Evolutionary conservation across 2,329 filamentous ascomycete genomes (phyloP).

Genomic region (Cordyceps javanica): DNA sequence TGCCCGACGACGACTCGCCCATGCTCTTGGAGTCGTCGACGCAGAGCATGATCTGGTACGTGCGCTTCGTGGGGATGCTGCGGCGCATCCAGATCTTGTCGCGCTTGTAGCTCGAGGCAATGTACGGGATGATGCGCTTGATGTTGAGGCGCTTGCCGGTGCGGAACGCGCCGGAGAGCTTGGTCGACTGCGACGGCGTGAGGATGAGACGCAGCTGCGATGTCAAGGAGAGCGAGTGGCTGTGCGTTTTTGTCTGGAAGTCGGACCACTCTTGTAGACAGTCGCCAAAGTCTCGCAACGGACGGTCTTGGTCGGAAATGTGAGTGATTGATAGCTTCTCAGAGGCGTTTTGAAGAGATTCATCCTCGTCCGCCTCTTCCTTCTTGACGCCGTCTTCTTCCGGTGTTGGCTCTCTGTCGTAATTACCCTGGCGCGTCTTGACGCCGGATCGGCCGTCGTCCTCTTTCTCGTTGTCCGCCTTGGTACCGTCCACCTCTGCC

Average conservation of each 20-base stretch:
- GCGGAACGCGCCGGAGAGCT: constrained; percentile 92
- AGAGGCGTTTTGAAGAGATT: constrained; percentile 45
- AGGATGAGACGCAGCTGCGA: constrained; percentile 95
- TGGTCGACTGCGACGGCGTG: constrained; percentile 88
- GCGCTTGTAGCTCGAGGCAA: constrained; percentile 94
- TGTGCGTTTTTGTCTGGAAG: constrained; percentile 78
- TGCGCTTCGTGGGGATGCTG: constrained; percentile 82
- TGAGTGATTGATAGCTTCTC: constrained; percentile 69
- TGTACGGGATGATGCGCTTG: constrained; percentile 99
- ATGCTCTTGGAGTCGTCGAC: constrained; percentile 95
- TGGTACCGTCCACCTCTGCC: constrained; percentile 23
- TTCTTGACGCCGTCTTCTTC: constrained; percentile 39
- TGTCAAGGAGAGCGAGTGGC: constrained; percentile 80
- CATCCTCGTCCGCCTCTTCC: constrained; percentile 37
- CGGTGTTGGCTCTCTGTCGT: constrained; percentile 44
- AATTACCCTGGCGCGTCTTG: constrained; percentile 52
- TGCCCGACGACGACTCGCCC: constrained; percentile 70
- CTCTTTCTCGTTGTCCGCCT: constrained; percentile 37
- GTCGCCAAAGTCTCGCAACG: constrained; percentile 43
- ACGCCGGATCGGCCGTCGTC: constrained; percentile 56
- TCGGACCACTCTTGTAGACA: constrained; percentile 74
- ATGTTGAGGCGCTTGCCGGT: constrained; percentile 98
- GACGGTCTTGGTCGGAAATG: constrained; percentile 42
- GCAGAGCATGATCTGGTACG: constrained; percentile 95
- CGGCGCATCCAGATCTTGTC: constrained; percentile 99